Conservation (phyloP, 192 early-diverging fungal genomes). For the Lunasporangiospora selenospora region DNA sequence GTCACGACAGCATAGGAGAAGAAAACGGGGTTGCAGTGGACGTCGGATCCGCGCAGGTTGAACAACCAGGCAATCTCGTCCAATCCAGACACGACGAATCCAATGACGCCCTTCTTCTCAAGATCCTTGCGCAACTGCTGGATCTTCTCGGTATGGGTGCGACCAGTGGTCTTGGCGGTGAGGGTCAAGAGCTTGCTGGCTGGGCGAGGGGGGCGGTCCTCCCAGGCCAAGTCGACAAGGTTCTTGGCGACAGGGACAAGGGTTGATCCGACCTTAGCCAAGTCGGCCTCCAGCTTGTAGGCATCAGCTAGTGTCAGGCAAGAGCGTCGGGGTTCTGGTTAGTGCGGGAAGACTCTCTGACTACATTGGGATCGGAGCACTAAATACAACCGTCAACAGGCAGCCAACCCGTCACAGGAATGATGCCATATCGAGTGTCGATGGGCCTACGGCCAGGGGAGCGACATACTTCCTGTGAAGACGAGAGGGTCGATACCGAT, state of each 20-base stretch:
- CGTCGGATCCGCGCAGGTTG: conserved; percentile 96
- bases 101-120: conserved; percentile 67
- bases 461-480: conserved; percentile 74
- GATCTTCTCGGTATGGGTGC: conserved; percentile 71
- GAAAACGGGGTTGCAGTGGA: conserved; percentile 97
- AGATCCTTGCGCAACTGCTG: conserved; percentile 69
- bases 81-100: conserved; percentile 85
- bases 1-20: conserved; percentile 92
- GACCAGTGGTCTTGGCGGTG: conserved; percentile 43
- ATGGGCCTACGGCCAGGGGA: too few species aligned
- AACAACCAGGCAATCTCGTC: conserved; percentile 99
- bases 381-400: too few species aligned
- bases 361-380: too few species aligned
- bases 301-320: conserved; percentile 55
- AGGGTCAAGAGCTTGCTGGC: conserved; percentile 34
- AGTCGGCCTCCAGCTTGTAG: conserved; percentile 55
- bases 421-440: too few species aligned
- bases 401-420: too few species aligned
- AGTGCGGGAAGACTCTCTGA: too few species aligned
- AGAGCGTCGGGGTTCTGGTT: too few species aligned
- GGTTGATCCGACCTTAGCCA: conserved; percentile 65
- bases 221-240: conserved; percentile 90
- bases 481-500: conserved; percentile 94
- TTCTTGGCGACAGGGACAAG: conserved; percentile 80
- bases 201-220: conserved; percentile 76